Percentiles rank a stretch among this genome's conserved stretches.
These are phyloP conservation scores for Begonia fuchsioides DNA, from an alignment of 306 rosid genomes.

Conservation along the genomic window DNA sequence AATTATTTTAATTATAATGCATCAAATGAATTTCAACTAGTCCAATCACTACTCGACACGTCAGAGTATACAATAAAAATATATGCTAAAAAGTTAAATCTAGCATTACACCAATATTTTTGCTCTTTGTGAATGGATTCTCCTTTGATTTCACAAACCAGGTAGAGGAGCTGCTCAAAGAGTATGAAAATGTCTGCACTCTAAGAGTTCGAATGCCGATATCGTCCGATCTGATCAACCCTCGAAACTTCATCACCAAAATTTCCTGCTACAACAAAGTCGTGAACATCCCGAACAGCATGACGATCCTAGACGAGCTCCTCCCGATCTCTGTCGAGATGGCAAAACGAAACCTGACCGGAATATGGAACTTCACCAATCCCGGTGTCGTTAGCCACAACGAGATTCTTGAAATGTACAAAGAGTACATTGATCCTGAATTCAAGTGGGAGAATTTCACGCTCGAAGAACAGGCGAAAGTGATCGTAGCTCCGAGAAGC, in stretches of 20 bases:
- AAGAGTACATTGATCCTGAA: no score
- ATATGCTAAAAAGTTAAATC: no score
- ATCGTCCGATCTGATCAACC: constrained; percentile 38
- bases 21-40: no score
- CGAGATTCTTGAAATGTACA: constrained; percentile 46
- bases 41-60: no score
- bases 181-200: constrained; percentile 50
- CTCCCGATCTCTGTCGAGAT: constrained; percentile 46
- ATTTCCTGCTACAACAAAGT: constrained; percentile 45
- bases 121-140: neutral
- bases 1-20: no score
- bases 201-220: constrained; percentile 21
- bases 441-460: constrained; percentile 52
- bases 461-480: constrained; percentile 54
- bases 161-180: constrained; percentile 50
- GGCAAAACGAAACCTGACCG: constrained; percentile 47
- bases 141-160: constrained; percentile 9
- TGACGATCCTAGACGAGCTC: constrained; percentile 43
- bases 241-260: constrained; percentile 51
- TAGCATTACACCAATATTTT: no score
- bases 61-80: no score
- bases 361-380: constrained; percentile 54
- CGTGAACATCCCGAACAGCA: constrained; percentile 18
- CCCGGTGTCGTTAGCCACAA: constrained; percentile 53
- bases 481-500: constrained; percentile 45